These are phyloP conservation scores for Raphanus hybrid DNA, from an alignment of 441 rosid genomes.

Conservation along the genomic window DNA sequence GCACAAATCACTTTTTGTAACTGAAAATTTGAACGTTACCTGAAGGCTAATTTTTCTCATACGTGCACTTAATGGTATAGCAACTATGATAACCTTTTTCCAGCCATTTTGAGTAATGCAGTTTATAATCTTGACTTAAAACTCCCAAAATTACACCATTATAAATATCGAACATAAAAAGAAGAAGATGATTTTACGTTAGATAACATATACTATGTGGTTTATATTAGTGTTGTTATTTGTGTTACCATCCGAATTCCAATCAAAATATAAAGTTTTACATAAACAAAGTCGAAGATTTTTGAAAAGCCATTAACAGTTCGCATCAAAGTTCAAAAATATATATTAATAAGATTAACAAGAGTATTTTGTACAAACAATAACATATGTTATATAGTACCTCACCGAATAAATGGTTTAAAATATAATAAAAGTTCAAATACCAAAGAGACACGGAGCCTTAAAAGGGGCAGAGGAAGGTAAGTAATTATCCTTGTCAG, in stretches of 20 bases:
- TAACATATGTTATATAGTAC: slow-evolving; percentile 1
- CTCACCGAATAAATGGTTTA: slow-evolving; percentile 17
- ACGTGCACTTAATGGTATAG: background rate
- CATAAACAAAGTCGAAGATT: background rate
- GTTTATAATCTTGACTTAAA: background rate
- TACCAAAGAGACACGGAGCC: slow-evolving; percentile 24
- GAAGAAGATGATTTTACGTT: background rate
- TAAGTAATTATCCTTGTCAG: slow-evolving; percentile 69
- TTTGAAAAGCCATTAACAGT: background rate
- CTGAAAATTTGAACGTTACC: background rate
- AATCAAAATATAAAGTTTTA: too few species aligned
- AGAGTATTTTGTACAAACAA: background rate
- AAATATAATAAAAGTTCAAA: background rate
- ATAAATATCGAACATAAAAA: background rate
- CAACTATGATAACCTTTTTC: background rate
- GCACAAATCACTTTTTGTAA: background rate
- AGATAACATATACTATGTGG: background rate
- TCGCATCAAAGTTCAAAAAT: background rate
- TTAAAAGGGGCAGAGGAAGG: slow-evolving; percentile 41
- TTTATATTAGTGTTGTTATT: background rate
- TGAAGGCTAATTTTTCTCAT: background rate
- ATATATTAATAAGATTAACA: background rate
- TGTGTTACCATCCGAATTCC: background rate
- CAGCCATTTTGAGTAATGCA: slow-evolving; percentile 3
- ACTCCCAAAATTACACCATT: background rate